These are phyloP conservation scores for Neotropicomus parvogracilis DNA, from an alignment of 1,284 basidiomycete genomes.

Conservation along the genomic window DNA sequence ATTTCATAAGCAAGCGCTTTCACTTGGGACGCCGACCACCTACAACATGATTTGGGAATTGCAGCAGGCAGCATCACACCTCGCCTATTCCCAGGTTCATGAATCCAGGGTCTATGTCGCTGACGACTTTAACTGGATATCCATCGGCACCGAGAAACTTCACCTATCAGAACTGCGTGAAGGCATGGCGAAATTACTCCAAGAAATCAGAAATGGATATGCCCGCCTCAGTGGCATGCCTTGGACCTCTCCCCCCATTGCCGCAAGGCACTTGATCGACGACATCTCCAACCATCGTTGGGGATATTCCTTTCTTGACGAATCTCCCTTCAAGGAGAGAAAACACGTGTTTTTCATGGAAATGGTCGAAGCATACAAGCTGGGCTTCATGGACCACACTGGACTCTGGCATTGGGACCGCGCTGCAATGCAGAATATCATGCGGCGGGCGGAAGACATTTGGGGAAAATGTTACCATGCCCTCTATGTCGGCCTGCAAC, in stretches of 20 bases:
- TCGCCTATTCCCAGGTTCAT: slow-evolving; percentile 1
- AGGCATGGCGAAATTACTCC: background rate
- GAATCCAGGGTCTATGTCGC: slow-evolving; percentile 5
- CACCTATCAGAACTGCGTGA: background rate
- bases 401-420: background rate
- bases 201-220: background rate
- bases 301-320: slow-evolving; percentile 11
- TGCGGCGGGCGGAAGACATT: background rate
- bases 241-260: too few species aligned
- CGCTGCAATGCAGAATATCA: background rate
- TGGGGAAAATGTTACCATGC: background rate
- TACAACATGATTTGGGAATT: slow-evolving; percentile 14
- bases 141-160: slow-evolving; percentile 2
- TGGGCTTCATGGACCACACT: background rate
- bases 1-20: background rate
- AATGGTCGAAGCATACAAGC: background rate
- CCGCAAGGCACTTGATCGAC: background rate
- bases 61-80: background rate
- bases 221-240: too few species aligned
- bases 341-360: background rate
- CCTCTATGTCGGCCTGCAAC: background rate
- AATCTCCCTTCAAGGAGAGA: background rate
- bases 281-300: background rate
- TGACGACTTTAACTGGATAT: background rate
- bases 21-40: background rate